Base-by-base conservation (phyloP, 306 rosid genomes). In the Sesbania bispinosa region DNA sequence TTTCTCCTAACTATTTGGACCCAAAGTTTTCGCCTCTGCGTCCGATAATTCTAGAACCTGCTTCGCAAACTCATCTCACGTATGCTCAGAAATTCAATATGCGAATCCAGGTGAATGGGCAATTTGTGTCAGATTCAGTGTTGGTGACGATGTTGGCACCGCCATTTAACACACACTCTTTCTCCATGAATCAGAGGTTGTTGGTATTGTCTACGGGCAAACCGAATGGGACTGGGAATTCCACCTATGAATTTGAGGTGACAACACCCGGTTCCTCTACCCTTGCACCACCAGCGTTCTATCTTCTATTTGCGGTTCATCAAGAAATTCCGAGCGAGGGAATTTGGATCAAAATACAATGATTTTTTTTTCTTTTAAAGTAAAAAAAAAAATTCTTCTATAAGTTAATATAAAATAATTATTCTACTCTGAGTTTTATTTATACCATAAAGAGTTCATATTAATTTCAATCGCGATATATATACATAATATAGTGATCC, bases 151-250 rank as follows among this genome's bases (percentile, higher is more conserved):
- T 94, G 89, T 6, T 75, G 41, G 71, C 89, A 2, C 97, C 99
- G 10, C 87, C 99, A 3, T 91, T 94, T 67, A 63, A 62, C 1
- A 94, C 97, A 0, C 99, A 94, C 62, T 94, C 99, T 0, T 94
- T 91, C 79, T 86, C 99, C 1, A 89, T 89, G 99, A 94, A 84
- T 51, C 99, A 94, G 51, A 80, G 97, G 73, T 0, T 89, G 65
- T 11, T 94, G 58, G 84, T 86, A n/a, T 26, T 94, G 57, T 43
- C 84, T 2, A 80, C n/a, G n/a, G n/a, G 54, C 7, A 33, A 20
- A 1, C 41, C 87, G 51, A 83, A 27, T 0, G 7, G 4, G 10
- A 13, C 69, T 9, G 82, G 81, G 9, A 46, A 53, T 1, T 64
- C 42, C 0, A 72, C 68, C 18, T 85, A 82, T 15, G 65, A 82